phyloP scores from a whole-genome alignment of 768 basidiomycete genomes.

The Trametes villosa region DNA sequence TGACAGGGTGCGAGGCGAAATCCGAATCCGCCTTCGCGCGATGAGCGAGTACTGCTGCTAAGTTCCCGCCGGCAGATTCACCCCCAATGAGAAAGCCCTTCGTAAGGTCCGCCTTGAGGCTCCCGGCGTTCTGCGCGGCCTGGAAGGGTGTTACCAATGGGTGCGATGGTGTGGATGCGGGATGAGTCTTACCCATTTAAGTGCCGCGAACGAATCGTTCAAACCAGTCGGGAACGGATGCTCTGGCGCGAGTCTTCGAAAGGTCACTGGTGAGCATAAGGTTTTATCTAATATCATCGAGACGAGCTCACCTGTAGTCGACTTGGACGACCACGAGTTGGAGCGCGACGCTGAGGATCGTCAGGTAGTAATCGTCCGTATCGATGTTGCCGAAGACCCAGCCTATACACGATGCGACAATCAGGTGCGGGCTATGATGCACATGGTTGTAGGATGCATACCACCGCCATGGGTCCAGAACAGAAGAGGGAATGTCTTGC shows the following conservation, averaged over 20 bases:
- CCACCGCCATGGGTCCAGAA: slow-evolving; percentile 4
- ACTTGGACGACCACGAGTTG: slow-evolving; percentile 24
- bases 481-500: not conserved
- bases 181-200: slow-evolving; percentile 32
- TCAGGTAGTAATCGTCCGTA: slow-evolving; percentile 26
- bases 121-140: slow-evolving; percentile 11
- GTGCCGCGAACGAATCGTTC: slow-evolving; percentile 29
- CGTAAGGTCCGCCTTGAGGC: not conserved
- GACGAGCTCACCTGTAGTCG: slow-evolving; percentile 8
- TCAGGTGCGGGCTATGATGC: too few relatives aligned
- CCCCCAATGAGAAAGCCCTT: slow-evolving; percentile 36
- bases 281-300: too few relatives aligned
- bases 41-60: slow-evolving; percentile 28
- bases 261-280: not conserved
- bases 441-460: not conserved
- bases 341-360: slow-evolving; percentile 22
- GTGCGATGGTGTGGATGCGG: not conserved
- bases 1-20: slow-evolving; percentile 25
- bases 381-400: slow-evolving; percentile 29
- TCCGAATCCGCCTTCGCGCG: slow-evolving; percentile 29
- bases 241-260: slow-evolving; percentile 31
- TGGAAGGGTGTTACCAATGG: not conserved
- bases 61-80: slow-evolving; percentile 29
- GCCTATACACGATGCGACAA: slow-evolving; percentile 6
- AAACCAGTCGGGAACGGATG: slow-evolving; percentile 29